Conservation (phyloP, 2,329 filamentous ascomycete genomes). For the Cercospora citrullina region DNA sequence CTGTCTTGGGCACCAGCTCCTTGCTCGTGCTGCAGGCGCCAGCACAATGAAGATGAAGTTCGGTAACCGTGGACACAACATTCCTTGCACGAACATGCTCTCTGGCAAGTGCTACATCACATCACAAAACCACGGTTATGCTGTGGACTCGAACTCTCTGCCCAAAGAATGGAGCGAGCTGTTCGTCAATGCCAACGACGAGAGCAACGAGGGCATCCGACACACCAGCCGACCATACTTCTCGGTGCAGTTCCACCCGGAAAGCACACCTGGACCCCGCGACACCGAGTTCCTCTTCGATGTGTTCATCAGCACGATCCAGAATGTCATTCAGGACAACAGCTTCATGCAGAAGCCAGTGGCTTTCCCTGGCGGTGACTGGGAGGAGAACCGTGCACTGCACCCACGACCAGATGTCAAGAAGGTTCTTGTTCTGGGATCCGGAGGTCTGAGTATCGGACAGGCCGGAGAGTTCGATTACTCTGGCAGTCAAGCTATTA, state of each 20-base stretch:
- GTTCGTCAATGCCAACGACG: constrained; percentile 97
- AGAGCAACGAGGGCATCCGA: constrained; percentile 96
- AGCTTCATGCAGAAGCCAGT: constrained; percentile 71
- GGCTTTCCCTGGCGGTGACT: constrained; percentile 80
- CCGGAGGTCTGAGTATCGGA: constrained; percentile 93
- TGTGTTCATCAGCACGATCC: constrained; percentile 87
- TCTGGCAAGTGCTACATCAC: constrained; percentile 98
- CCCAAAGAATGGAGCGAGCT: constrained; percentile 84
- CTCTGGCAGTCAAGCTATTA: constrained; percentile 97
- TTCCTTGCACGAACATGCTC: constrained; percentile 92
- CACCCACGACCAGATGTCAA: constrained; percentile 82
- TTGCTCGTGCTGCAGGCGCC: constrained; percentile 84
- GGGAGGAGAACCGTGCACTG: constrained; percentile 72
- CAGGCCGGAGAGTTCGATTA: constrained; percentile 99
- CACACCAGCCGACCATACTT: constrained; percentile 86
- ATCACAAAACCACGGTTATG: constrained; percentile 97
- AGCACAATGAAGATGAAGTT: constrained; percentile 97
- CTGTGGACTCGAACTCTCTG: constrained; percentile 78
- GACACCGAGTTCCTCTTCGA: constrained; percentile 98
- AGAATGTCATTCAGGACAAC: constrained; percentile 66
- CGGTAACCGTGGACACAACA: constrained; percentile 97
- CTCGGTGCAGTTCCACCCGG: constrained; percentile 99
- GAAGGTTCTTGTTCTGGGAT: constrained; percentile 92
- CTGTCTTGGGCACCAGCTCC: constrained; percentile 89
- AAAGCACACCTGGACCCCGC: constrained; percentile 90